Conservation (phyloP, 805 yeast genomes). For the Monosporozyma aerobia region DNA sequence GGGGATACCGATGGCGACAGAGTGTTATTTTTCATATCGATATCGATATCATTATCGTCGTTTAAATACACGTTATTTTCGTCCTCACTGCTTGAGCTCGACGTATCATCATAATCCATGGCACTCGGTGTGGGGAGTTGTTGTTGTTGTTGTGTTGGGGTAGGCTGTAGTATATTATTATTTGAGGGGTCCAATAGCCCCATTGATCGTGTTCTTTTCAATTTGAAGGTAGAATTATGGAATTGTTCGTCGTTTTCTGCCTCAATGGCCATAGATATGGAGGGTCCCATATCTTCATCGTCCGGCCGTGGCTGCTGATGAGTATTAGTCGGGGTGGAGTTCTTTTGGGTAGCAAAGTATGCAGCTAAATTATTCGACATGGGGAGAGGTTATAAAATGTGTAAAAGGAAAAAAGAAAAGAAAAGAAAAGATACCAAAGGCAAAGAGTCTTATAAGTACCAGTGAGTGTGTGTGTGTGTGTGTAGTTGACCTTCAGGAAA, state of each 20-base stretch:
- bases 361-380: constrained; percentile 25
- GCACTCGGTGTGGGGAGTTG: not conserved
- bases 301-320: not conserved
- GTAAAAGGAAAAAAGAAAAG: not conserved
- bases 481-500: not conserved
- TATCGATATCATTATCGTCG: not conserved
- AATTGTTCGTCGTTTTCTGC: constrained; percentile 67
- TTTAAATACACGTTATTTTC: constrained; percentile 1
- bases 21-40: constrained; percentile 2
- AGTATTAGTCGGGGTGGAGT: not conserved
- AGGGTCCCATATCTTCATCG: constrained; percentile 31
- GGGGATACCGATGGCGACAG: constrained; percentile 29
- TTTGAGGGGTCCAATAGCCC: constrained; percentile 46
- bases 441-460: too few species aligned
- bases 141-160: not conserved
- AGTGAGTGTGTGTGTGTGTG: not conserved
- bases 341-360: constrained; percentile 16
- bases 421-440: too few species aligned
- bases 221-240: constrained; percentile 56
- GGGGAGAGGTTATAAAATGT: not conserved
- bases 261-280: constrained; percentile 47
- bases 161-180: not conserved
- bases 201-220: constrained; percentile 75
- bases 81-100: constrained; percentile 7
- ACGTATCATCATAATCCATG: not conserved